phyloP scores from a whole-genome alignment of 805 yeast genomes.

The Metschnikowia dekortorum region DNA sequence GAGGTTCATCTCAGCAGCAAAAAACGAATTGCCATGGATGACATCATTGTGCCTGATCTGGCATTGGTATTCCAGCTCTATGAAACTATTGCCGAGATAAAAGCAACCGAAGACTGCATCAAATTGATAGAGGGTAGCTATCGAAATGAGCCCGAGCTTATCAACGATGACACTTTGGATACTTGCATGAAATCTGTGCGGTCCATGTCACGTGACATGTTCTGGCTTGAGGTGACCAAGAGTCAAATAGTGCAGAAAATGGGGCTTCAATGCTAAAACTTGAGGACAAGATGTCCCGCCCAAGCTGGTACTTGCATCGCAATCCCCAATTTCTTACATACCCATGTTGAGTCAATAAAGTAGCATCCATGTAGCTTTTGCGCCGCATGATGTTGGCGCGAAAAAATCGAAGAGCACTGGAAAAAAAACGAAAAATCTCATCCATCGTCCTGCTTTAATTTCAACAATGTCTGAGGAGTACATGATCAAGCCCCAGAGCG shows the following conservation, averaged over 20 bases:
- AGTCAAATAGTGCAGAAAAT: conserved; percentile 25
- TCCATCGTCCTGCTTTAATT: conserved; percentile 6
- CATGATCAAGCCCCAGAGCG: conserved; percentile 84
- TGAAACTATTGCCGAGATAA: conserved; percentile 58
- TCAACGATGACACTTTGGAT: conserved; percentile 31
- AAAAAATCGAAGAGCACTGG: conserved; percentile 10
- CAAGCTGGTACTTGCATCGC: neutral
- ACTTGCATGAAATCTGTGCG: conserved; percentile 32
- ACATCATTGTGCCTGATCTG: conserved; percentile 38
- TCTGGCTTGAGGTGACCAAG: conserved; percentile 38
- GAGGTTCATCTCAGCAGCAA: conserved; percentile 16
- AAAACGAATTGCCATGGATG: conserved; percentile 24
- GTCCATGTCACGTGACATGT: conserved; percentile 35
- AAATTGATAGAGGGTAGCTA: conserved; percentile 52
- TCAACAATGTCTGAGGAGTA: conserved; percentile 58
- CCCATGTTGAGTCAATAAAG: neutral
- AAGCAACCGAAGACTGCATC: conserved; percentile 66
- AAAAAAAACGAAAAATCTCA: conserved; percentile 9
- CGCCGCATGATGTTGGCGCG: conserved; percentile 29
- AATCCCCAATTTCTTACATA: neutral
- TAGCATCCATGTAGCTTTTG: conserved; percentile 9
- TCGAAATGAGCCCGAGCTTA: conserved; percentile 27
- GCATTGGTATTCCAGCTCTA: conserved; percentile 52
- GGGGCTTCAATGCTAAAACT: conserved; percentile 16
- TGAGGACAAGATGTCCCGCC: neutral